A percentile compares a stretch with the other conserved stretches of the same genome.
Evolutionary conservation across 1,284 basidiomycete species (phyloP).

Genomic region (Ganoderma lucidum): DNA sequence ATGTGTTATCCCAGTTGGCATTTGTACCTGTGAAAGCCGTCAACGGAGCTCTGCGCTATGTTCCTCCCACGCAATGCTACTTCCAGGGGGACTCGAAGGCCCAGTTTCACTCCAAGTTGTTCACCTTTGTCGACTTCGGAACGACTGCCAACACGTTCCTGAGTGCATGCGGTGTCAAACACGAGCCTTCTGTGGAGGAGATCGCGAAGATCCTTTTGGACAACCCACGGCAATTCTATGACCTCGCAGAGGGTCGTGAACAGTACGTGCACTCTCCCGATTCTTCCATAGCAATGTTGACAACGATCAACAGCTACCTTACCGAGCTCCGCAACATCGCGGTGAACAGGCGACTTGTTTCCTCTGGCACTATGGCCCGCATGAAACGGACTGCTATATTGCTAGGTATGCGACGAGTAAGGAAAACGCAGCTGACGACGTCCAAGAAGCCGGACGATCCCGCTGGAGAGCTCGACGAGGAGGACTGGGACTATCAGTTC

Average conservation of each 20-base stretch:
- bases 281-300: not conserved
- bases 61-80: constrained; percentile 76
- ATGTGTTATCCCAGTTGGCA: constrained; percentile 54
- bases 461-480: constrained; percentile 56
- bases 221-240: constrained; percentile 76
- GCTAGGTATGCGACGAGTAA: constrained; percentile 71
- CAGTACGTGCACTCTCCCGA: constrained; percentile 47
- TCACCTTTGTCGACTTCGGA: constrained; percentile 93
- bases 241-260: constrained; percentile 68
- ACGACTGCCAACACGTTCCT: constrained; percentile 85
- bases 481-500: constrained; percentile 72
- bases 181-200: constrained; percentile 89
- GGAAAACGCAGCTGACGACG: constrained; percentile 42
- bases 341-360: constrained; percentile 72
- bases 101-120: constrained; percentile 77
- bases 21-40: constrained; percentile 62
- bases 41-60: constrained; percentile 50
- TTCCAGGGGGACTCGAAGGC: constrained; percentile 60
- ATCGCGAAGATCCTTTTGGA: constrained; percentile 70
- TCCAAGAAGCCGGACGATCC: constrained; percentile 42
- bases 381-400: constrained; percentile 81
- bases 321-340: constrained; percentile 87
- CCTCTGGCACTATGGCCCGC: constrained; percentile 59
- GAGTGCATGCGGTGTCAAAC: constrained; percentile 86
- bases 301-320: constrained; percentile 65